Evolutionary conservation across 371 early-diverging fungal genomes (phyloP).

Genomic region (Batrachochytrium dendrobatidis): DNA sequence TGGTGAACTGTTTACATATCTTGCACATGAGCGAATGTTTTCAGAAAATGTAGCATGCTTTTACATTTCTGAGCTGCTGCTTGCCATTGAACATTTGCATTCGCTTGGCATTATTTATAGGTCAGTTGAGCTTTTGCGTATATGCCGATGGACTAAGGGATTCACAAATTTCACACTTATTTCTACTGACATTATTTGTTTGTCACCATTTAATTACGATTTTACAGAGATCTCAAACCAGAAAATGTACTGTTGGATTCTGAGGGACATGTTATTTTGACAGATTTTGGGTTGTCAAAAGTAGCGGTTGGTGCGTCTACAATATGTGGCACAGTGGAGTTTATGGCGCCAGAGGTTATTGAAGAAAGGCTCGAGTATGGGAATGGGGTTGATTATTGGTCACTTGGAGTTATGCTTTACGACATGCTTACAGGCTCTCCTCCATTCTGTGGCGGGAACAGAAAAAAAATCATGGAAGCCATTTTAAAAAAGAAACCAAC

Average conservation of each 20-base stretch:
- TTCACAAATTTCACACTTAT: background rate
- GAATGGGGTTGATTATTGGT: conserved; percentile 66
- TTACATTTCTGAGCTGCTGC: conserved; percentile 48
- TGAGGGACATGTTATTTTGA: conserved; percentile 54
- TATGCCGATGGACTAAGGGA: background rate
- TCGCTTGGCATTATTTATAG: conserved; percentile 49
- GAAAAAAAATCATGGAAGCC: conserved; percentile 52
- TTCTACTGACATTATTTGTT: too few species aligned
- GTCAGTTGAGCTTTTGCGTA: background rate
- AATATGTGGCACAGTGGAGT: conserved; percentile 69
- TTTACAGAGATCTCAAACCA: conserved; percentile 42
- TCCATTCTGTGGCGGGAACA: conserved; percentile 48
- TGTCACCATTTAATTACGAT: background rate
- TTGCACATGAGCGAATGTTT: conserved; percentile 40
- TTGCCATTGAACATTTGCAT: conserved; percentile 52
- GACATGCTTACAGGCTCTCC: conserved; percentile 63
- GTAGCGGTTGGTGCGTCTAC: conserved; percentile 43
- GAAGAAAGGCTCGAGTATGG: conserved; percentile 41
- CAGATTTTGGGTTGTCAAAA: conserved; percentile 58
- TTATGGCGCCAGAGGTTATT: conserved; percentile 67
- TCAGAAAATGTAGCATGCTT: conserved; percentile 40
- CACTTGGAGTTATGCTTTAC: conserved; percentile 64
- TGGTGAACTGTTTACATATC: conserved; percentile 50
- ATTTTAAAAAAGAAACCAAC: conserved; percentile 47
- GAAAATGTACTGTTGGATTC: conserved; percentile 54